Evolutionary conservation across 768 basidiomycete genomes (phyloP).

Genomic region (Trametopsis cervina): DNA sequence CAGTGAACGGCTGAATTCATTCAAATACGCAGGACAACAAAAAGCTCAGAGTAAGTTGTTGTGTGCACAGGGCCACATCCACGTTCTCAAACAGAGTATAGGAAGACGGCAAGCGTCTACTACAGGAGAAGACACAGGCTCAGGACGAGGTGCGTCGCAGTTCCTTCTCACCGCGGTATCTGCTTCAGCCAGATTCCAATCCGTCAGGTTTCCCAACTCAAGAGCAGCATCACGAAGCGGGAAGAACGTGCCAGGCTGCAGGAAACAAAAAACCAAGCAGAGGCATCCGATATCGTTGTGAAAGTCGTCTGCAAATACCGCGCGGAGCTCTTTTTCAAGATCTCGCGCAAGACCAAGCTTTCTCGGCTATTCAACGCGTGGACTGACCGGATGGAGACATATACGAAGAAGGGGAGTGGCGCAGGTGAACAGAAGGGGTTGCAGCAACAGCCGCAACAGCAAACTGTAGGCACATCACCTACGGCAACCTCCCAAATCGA

Average conservation of each 20-base stretch:
- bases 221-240: conserved; percentile 73
- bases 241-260: conserved; percentile 73
- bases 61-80: conserved; percentile 38
- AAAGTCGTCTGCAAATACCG: conserved; percentile 87
- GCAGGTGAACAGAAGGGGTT: conserved; percentile 5
- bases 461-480: conserved; percentile 2
- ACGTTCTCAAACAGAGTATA: conserved; percentile 28
- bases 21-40: conserved; percentile 67
- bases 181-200: too few species aligned
- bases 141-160: conserved; percentile 64
- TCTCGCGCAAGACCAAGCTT: conserved; percentile 84
- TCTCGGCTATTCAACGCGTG: conserved; percentile 79
- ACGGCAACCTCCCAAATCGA: conserved; percentile 30
- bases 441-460: neutral
- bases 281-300: conserved; percentile 85
- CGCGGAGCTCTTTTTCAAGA: conserved; percentile 89
- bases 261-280: conserved; percentile 75
- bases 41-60: conserved; percentile 60
- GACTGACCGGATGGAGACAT: conserved; percentile 78
- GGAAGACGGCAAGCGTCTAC: conserved; percentile 82
- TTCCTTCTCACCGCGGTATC: neutral
- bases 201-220: conserved; percentile 82
- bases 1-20: neutral
- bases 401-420: conserved; percentile 33
- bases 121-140: conserved; percentile 77